Conservation (phyloP, 2,329 filamentous ascomycete species). For the Aspergillus sp. region DNA sequence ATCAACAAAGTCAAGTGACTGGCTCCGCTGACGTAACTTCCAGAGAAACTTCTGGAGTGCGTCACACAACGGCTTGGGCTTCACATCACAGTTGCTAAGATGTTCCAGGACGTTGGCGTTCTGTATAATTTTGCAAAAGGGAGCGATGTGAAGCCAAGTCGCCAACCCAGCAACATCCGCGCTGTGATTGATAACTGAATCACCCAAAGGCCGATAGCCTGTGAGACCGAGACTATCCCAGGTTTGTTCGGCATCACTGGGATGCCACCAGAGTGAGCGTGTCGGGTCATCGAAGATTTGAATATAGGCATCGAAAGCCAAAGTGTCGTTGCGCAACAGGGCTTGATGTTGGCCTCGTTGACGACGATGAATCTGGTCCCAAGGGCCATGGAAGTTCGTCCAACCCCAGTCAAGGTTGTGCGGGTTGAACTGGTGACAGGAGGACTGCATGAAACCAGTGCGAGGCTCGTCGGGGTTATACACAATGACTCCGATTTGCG, state of each 20-base stretch:
- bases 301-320: conserved; percentile 66
- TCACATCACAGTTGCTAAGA: conserved; percentile 49
- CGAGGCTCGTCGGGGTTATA: conserved; percentile 68
- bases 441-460: conserved; percentile 60
- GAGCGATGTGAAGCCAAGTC: conserved; percentile 62
- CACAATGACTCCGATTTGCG: conserved; percentile 64
- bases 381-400: conserved; percentile 64
- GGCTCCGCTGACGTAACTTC: conserved; percentile 52
- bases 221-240: conserved; percentile 64
- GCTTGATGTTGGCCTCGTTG: conserved; percentile 62
- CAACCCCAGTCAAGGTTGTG: conserved; percentile 66
- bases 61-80: conserved; percentile 56
- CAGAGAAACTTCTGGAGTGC: conserved; percentile 59
- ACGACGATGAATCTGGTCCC: conserved; percentile 62
- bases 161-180: conserved; percentile 60
- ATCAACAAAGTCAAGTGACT: conserved; percentile 44
- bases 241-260: conserved; percentile 55
- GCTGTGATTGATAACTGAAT: conserved; percentile 51
- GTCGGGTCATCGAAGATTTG: conserved; percentile 65
- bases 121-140: conserved; percentile 62
- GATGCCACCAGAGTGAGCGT: conserved; percentile 64
- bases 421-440: conserved; percentile 63
- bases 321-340: conserved; percentile 63
- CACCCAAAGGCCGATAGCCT: conserved; percentile 58
- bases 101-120: conserved; percentile 53